Conservation (phyloP, 257 asterid genomes). For the Echium plantagineum region DNA sequence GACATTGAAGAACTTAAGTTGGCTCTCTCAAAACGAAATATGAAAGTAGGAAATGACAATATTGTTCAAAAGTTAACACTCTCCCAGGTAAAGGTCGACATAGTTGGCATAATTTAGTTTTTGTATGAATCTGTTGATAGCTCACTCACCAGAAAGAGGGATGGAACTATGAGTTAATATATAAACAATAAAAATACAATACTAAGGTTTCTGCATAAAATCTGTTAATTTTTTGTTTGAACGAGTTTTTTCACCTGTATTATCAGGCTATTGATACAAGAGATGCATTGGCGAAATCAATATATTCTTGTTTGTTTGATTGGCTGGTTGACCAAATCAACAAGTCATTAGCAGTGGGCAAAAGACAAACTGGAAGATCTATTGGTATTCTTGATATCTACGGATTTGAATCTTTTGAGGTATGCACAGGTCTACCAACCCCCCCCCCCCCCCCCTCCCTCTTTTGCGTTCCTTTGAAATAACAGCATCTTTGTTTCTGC, state of each 20-base stretch:
- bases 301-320: slow-evolving; percentile 89
- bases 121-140: neutral
- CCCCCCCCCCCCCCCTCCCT: slow-evolving; percentile 1
- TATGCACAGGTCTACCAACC: slow-evolving; percentile 12
- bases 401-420: slow-evolving; percentile 98
- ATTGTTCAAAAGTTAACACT: slow-evolving; percentile 71
- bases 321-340: slow-evolving; percentile 95
- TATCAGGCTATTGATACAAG: slow-evolving; percentile 81
- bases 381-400: slow-evolving; percentile 95
- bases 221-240: neutral
- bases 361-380: slow-evolving; percentile 90
- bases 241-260: slow-evolving; percentile 10
- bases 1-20: slow-evolving; percentile 53
- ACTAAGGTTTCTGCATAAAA: neutral
- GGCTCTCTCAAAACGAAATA: slow-evolving; percentile 84
- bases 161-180: neutral
- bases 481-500: slow-evolving; percentile 2
- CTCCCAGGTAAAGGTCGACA: slow-evolving; percentile 42
- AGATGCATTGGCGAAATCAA: slow-evolving; percentile 91
- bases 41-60: slow-evolving; percentile 77
- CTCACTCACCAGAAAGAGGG: neutral
- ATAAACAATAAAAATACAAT: neutral
- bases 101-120: neutral
- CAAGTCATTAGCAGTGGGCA: slow-evolving; percentile 82
- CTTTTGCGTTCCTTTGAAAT: slow-evolving; percentile 1